Base-by-base conservation (phyloP, 345 rosid species). In the Hypericum perforatum region DNA sequence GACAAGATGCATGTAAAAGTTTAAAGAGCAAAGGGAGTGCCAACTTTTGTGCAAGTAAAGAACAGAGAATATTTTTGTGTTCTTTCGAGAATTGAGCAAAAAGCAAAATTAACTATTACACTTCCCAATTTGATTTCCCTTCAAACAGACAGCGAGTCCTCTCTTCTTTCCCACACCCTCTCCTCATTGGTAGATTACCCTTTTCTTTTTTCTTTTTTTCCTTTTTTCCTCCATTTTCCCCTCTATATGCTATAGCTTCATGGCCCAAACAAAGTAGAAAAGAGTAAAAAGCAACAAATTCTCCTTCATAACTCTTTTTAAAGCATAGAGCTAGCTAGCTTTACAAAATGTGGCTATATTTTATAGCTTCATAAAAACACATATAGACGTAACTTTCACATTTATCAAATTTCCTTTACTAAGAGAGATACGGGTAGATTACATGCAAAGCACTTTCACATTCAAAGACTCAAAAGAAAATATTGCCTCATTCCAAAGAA, bases 401-500 rank as follows among this genome's bases (percentile, higher is more conserved):
- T 62, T 63, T 54, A 66, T 74, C 72, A 56, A 63, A 56, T 49
- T 11, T 62, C 7, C 70, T 68, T 73, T 80, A 55, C 53, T 49
- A 51, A 53, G 53, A 43, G 50, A 55, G 37, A 47, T 50, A 68
- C 63, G 67, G 69, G 54, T 43, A 52, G 42, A 74, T 79, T 85
- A 83, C 90, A 78, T 83, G 86, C 76, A 67, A 69, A 54, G 72
- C 77, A 76, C 86, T 78, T 80, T 70, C 68, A 57, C 75, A 59
- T 56, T 43, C 47, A 69, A 70, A 65, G 65, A 48, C 58, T 79
- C 29, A 22, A 22, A 22, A 22, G 32, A 45, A 59, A 46, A 59
- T 61, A 70, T 82, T 65, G 73, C 84, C 90, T 78, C 79, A 52
- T 68, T 63, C 49, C 46, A 80, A 80, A 70, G 95, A 70, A 84